A percentile compares a stretch with the other conserved stretches of the same genome.
phyloP scores from a whole-genome alignment of 192 early-diverging fungal species.

The Coemansia sp. region DNA sequence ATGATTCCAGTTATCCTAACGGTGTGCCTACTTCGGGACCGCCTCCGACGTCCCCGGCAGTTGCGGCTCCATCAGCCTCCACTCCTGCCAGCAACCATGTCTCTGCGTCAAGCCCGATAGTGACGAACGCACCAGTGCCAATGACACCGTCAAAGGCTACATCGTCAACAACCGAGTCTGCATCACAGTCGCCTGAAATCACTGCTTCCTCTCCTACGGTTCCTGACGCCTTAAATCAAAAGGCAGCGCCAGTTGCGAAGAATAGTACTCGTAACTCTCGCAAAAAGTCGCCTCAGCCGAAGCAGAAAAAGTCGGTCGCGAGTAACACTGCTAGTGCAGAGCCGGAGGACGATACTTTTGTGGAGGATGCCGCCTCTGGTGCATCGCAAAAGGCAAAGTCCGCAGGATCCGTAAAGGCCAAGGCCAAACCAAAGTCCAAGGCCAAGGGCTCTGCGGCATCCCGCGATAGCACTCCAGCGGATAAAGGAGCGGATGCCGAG shows the following conservation, averaged over 20 bases:
- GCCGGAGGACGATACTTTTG: constrained; percentile 9
- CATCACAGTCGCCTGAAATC: constrained; percentile 13
- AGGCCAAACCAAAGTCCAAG: background rate
- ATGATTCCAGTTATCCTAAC: constrained; percentile 45
- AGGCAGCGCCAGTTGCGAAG: constrained; percentile 31
- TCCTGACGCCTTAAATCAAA: constrained; percentile 17
- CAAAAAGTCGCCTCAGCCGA: constrained; percentile 55
- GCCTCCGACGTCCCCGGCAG: constrained; percentile 15
- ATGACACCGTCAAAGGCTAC: background rate
- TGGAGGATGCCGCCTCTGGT: background rate
- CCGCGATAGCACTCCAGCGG: background rate
- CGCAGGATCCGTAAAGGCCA: background rate
- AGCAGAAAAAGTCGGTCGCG: constrained; percentile 14
- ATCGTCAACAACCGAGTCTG: constrained; percentile 20
- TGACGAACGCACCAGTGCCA: background rate
- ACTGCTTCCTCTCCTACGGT: background rate
- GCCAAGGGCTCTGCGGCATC: background rate
- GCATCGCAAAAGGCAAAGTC: background rate
- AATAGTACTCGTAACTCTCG: constrained; percentile 38
- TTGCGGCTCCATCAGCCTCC: constrained; percentile 14
- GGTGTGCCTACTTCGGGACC: constrained; percentile 47
- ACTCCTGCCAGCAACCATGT: background rate
- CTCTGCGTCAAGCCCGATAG: background rate
- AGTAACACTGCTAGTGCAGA: constrained; percentile 20
- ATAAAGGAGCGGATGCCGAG: background rate